These are phyloP conservation scores for Malus sieversii DNA, from an alignment of 306 rosid genomes.

Conservation along the genomic window DNA sequence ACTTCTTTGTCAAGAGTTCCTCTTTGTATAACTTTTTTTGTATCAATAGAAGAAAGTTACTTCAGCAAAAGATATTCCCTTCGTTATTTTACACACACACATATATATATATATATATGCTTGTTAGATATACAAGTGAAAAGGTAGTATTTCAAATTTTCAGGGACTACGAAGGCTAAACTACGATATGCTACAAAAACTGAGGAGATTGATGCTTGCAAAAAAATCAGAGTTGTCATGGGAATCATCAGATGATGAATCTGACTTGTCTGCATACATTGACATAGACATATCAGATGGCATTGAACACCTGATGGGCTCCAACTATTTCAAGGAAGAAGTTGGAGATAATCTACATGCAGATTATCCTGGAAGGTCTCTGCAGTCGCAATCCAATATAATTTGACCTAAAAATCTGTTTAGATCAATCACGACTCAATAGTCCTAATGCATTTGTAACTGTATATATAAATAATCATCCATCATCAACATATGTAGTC, in stretches of 20 bases:
- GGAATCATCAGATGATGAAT: not conserved
- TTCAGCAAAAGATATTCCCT: too few species aligned
- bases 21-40: too few species aligned
- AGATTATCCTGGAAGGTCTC: conserved; percentile 26
- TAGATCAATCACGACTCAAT: not conserved
- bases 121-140: too few species aligned
- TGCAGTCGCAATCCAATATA: conserved; percentile 21
- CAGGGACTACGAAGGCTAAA: conserved; percentile 15
- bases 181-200: conserved; percentile 6
- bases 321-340: conserved; percentile 21
- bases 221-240: not conserved
- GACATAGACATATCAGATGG: conserved; percentile 7
- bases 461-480: not conserved
- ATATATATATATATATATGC: rapidly evolving
- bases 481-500: not conserved
- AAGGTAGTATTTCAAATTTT: not conserved
- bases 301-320: not conserved
- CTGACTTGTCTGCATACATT: conserved; percentile 8
- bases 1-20: too few species aligned
- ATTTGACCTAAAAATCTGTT: not conserved
- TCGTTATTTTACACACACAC: too few species aligned
- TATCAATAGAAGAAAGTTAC: too few species aligned
- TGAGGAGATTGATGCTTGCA: conserved; percentile 2
- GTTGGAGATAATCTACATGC: conserved; percentile 44
- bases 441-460: not conserved